These are phyloP conservation scores for Plasmodium malariae DNA, from an alignment of 169 alveolate genomes.

Conservation along the genomic window DNA sequence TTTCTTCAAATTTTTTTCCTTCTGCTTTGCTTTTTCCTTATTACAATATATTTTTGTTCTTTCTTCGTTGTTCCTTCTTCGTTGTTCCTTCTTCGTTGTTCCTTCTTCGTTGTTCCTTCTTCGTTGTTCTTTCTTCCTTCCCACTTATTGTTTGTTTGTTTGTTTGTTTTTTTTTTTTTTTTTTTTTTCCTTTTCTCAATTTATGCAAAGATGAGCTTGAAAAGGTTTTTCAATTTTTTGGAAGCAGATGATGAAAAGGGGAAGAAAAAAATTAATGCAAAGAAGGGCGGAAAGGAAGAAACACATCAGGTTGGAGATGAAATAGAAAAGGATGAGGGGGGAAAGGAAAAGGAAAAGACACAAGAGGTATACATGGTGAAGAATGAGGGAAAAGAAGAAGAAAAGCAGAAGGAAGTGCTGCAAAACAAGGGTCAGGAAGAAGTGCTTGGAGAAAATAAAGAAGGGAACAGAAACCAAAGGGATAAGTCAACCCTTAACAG, in stretches of 20 bases:
- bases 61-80: no score
- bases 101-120: no score
- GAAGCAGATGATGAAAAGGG: conserved; percentile 12
- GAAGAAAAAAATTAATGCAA: conserved; percentile 7
- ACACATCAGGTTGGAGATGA: not conserved
- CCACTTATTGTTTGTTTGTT: not conserved
- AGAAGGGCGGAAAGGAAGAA: conserved; percentile 3
- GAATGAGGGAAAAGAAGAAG: not conserved
- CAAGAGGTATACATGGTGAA: not conserved
- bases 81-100: no score
- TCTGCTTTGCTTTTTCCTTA: no score
- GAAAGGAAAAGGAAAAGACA: not conserved
- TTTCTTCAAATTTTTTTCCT: no score
- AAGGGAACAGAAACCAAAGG: no score
- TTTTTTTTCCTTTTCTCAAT: not conserved
- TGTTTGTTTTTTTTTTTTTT: not conserved
- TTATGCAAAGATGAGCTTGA: conserved; percentile 40
- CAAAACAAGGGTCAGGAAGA: no score
- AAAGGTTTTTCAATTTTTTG: conserved; percentile 28
- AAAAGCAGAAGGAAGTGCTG: no score
- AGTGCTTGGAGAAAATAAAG: no score
- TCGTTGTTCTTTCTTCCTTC: no score
- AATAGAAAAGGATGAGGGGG: not conserved
- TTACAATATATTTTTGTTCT: no score
- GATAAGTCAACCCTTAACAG: no score